These are phyloP conservation scores for Aureobasidium musti DNA, from an alignment of 2,329 filamentous ascomycete genomes.

Conservation along the genomic window DNA sequence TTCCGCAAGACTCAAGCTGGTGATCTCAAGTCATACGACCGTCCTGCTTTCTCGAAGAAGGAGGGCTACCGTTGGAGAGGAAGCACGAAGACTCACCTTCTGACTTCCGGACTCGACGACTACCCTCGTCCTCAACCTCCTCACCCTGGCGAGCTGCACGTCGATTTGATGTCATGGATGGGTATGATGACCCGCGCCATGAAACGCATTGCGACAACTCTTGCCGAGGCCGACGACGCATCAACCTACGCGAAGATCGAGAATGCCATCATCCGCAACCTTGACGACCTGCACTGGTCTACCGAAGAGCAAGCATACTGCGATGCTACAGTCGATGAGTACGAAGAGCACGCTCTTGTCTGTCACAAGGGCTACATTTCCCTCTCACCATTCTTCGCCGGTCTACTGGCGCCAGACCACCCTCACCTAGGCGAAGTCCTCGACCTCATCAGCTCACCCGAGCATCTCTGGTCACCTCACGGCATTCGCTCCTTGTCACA, in stretches of 20 bases:
- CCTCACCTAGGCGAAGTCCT: constrained; percentile 73
- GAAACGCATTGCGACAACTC: constrained; percentile 71
- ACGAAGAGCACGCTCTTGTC: constrained; percentile 83
- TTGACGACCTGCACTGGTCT: constrained; percentile 93
- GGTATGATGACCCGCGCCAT: constrained; percentile 94
- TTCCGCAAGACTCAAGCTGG: constrained; percentile 90
- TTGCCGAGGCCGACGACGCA: constrained; percentile 76
- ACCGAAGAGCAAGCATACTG: constrained; percentile 80
- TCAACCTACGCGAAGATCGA: constrained; percentile 70
- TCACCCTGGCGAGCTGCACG: constrained; percentile 91
- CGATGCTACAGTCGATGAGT: constrained; percentile 92
- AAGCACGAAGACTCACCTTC: constrained; percentile 78
- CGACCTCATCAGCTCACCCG: constrained; percentile 74
- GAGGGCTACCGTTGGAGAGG: constrained; percentile 96
- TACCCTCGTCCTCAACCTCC: constrained; percentile 93
- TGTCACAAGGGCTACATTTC: constrained; percentile 98
- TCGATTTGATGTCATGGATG: constrained; percentile 94
- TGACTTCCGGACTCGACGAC: constrained; percentile 94
- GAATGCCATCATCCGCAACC: constrained; percentile 77
- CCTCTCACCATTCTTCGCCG: constrained; percentile 87
- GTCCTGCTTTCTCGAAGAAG: constrained; percentile 81
- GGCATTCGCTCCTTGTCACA: constrained; percentile 90
- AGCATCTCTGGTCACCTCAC: constrained; percentile 85
- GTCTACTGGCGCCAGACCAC: constrained; percentile 72
- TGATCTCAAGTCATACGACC: constrained; percentile 88